Conservation (phyloP, 2,329 filamentous ascomycete species). For the Diaporthe caulivora region DNA sequence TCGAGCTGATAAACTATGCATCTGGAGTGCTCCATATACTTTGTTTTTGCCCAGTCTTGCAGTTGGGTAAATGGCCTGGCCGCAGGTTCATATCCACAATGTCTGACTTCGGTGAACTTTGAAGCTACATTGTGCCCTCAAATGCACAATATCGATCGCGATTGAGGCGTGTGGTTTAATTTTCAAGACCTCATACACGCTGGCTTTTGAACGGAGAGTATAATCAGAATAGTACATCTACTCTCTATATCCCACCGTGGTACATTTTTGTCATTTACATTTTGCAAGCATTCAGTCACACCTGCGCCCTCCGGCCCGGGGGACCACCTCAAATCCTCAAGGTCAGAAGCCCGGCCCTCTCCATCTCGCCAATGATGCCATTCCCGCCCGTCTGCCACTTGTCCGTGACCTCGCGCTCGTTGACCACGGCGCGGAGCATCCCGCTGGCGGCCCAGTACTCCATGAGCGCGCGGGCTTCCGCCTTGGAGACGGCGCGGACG, state of each 20-base stretch:
- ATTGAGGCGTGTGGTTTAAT: too few species aligned
- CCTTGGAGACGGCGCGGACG: conserved; percentile 77
- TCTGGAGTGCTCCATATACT: background rate
- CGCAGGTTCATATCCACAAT: background rate
- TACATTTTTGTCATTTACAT: conserved; percentile 38
- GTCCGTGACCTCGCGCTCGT: conserved; percentile 79
- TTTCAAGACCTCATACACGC: background rate
- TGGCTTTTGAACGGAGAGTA: background rate
- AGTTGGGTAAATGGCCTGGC: background rate
- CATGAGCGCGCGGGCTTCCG: conserved; percentile 83
- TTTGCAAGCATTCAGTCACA: background rate
- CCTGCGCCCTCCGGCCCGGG: background rate
- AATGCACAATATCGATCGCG: too few species aligned
- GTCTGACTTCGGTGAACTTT: background rate
- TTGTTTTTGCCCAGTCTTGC: background rate
- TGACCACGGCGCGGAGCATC: conserved; percentile 77
- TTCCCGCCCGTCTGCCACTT: conserved; percentile 87
- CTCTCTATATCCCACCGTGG: background rate
- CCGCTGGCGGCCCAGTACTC: conserved; percentile 95
- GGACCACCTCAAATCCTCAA: conserved; percentile 55
- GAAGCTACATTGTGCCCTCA: background rate
- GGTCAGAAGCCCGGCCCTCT: conserved; percentile 70
- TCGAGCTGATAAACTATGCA: background rate
- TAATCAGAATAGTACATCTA: background rate
- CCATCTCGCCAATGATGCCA: conserved; percentile 88